Base-by-base conservation (phyloP, 1,284 basidiomycete species). In the Grifola frondosa region DNA sequence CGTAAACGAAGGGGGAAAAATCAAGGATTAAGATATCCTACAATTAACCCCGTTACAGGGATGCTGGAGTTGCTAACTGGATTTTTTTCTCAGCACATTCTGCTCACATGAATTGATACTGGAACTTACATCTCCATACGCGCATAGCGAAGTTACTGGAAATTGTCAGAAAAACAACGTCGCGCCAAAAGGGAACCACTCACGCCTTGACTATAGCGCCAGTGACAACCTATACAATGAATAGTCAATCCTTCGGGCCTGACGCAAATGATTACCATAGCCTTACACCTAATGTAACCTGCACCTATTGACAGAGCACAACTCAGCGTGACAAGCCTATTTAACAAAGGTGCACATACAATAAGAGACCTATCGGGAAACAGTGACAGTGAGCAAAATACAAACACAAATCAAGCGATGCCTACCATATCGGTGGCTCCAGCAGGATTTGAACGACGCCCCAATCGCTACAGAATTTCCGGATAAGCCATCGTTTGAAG, bases 101-200 rank as follows among this genome's bases (percentile, higher is more conserved):
- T 21, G 50, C 9, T 30, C 9, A 19, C 29, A 24, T 15, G n/a
- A n/a, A n/a, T 31, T 12, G 10, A 23, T 22, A 39, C 13, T 20
- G 4, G 15, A 5, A 29, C 80, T 61, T 58, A 87, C 83, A 87
- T 64, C 82, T 66, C 80, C 81, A 86, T 36, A 87, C 81, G 25
- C 84, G 75, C 53, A 83, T 62, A 1, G 70, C 75, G 48, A 84
- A 86, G 46, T 75, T 75, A 21, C 83, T 85, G 32, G 1, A 29
- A 33, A 19, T 30, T 11, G 41, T 44, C n/a, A 45, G 30, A 24
- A 30, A 21, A 29, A 16, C n/a, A 23, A 34, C 9, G 19, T 20
- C 6, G 10, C 12, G 16, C 17, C 20, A n/a, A n/a, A 22, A 3
- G n/a, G 15, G 30, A 26, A 31, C 16, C n/a, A 67, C 78, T 46